Base-by-base conservation (phyloP, 2,329 filamentous ascomycete species). In the Fusarium sp. region DNA sequence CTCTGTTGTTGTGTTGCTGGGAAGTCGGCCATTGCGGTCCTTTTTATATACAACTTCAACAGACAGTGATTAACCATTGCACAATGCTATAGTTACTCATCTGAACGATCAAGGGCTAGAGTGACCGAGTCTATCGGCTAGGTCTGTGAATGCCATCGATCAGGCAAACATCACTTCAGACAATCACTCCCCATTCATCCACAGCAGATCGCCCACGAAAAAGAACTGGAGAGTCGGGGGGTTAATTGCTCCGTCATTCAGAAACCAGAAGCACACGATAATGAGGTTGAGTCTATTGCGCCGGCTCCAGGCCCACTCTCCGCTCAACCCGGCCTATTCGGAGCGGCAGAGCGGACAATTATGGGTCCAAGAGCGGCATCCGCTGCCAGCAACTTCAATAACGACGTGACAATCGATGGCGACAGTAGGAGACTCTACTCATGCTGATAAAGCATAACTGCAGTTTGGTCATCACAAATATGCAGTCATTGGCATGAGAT, bases 381-480 rank as follows among this genome's bases (percentile, higher is more conserved):
- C 21, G n/a, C n/a, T 48, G 5, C 35, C 23, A 19, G 14, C 11
- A n/a, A 25, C 39, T 23, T 45, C 29, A 38, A 51, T 33, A 65
- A 66, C 38, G 48, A 37, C 60, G 25, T 35, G 4, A n/a, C 19
- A 10, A 44, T 27, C n/a, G 23, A 58, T 29, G 10, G 31, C 19
- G 18, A 33, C 9, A 58, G 19, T 15, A 10, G 19, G 12, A 16
- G 31, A 9, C 18, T 38, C n/a, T 15, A 21, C 12, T 42, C 0
- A 23, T 44, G 46, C 51, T 69, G 64, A 69, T 64, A 69, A 64
- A 69, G 35, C 49, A 41, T 16, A 10, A 9, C 33, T 49, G 31
- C 61, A 49, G 44, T 37, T 38, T 18, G 2, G 12, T 9, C 41
- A 37, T 16, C 3, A 11, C 18, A 33, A 7, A 35, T 19, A 12